These are phyloP conservation scores for Fusarium agapanthi DNA, from an alignment of 2,329 filamentous ascomycete genomes.

Conservation along the genomic window DNA sequence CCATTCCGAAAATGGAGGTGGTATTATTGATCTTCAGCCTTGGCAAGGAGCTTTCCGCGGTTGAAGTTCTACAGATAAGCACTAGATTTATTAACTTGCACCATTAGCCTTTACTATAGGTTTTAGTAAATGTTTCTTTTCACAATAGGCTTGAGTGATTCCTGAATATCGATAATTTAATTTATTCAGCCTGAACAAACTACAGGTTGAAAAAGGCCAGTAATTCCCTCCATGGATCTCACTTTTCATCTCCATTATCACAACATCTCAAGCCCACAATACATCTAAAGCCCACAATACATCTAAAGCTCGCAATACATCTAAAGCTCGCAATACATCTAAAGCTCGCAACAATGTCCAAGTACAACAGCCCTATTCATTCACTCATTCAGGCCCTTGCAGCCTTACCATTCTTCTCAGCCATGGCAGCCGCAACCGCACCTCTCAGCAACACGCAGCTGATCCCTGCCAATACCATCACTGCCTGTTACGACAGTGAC, in stretches of 20 bases:
- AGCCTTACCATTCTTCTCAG: background rate
- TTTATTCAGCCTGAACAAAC: background rate
- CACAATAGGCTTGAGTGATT: background rate
- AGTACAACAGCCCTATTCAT: background rate
- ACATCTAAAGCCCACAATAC: background rate
- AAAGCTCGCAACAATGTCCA: background rate
- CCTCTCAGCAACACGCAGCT: background rate
- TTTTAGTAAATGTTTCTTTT: background rate
- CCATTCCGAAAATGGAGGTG: background rate
- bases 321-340: background rate
- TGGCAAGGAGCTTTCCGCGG: background rate
- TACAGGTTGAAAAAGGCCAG: background rate
- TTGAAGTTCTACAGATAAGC: background rate
- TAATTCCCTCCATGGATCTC: accelerated
- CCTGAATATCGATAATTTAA: accelerated
- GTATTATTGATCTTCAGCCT: background rate
- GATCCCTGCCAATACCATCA: background rate
- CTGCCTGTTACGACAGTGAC: background rate
- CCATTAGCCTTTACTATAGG: background rate
- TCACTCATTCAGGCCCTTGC: background rate
- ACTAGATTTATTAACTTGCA: background rate
- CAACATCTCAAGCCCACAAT: background rate
- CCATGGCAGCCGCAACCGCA: background rate
- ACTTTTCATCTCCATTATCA: background rate
- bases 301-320: background rate